Conservation (phyloP, 2,329 filamentous ascomycete genomes). For the Exophiala alcalophila region DNA sequence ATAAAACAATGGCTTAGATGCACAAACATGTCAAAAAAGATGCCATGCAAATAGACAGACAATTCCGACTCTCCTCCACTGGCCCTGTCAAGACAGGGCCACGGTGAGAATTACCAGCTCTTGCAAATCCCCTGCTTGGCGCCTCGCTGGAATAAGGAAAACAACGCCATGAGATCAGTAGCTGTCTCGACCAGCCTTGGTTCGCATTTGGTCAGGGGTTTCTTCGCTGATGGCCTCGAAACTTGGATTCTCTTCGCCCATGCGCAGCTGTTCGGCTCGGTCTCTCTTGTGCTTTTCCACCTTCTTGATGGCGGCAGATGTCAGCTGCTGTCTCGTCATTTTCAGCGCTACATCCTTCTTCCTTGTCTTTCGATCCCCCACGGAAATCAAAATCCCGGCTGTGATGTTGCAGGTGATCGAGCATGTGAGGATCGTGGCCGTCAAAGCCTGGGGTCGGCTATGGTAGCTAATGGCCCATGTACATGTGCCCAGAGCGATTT, state of each 20-base stretch:
- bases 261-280: conserved; percentile 8
- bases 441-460: conserved; percentile 66
- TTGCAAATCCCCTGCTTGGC: too few relatives aligned
- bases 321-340: conserved; percentile 73
- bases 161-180: too few relatives aligned
- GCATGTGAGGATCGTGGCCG: conserved; percentile 75
- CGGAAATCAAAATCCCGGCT: conserved; percentile 70
- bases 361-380: conserved; percentile 71
- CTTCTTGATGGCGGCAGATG: conserved; percentile 60
- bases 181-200: too few relatives aligned
- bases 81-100: too few relatives aligned
- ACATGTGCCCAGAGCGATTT: conserved; percentile 72
- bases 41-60: too few relatives aligned
- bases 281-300: conserved; percentile 29
- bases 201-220: conserved; percentile 16
- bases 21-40: too few relatives aligned
- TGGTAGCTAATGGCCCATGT: conserved; percentile 77
- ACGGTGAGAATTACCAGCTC: too few relatives aligned
- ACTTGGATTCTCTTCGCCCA: conserved; percentile 8
- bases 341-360: conserved; percentile 83
- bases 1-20: too few relatives aligned
- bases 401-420: conserved; percentile 75
- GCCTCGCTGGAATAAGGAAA: too few relatives aligned
- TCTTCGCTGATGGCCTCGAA: conserved; percentile 28
- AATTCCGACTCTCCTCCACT: too few relatives aligned